Evolutionary conservation across 1,284 basidiomycete genomes (phyloP), one percentile per base, ranked within the genome.

Genomic region (Athelia psychrophila): DNA sequence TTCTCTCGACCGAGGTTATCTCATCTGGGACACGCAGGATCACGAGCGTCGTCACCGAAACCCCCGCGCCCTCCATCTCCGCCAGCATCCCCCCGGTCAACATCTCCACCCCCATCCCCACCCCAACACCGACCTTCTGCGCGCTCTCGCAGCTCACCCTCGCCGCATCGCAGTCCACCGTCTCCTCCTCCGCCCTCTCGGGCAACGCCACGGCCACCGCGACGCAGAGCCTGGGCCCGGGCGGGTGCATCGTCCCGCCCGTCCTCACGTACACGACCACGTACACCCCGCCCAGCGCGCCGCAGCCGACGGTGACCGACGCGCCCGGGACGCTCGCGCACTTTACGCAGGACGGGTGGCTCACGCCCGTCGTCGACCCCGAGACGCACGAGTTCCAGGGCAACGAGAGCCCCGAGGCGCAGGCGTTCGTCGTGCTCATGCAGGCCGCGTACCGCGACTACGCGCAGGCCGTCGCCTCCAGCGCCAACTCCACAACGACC

Each of bases 391-490:
- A 70, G 0, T 36, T 63, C 2, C 60, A 80, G 57, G 84, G 84
- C 0, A 58, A 66, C 3, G 33, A 79, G 12, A 85, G 82, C 51
- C 69, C 82, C 0, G 83, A 85, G 56, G 75, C 70, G 0, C 78
- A 92, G 67, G 86, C 83, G 16, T 93, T 93, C 59, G 75, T 88
- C 1, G 62, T 93, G 2, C 70, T 84, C 58, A 75, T 91, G 63
- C 79, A 91, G 60, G 80, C 86, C 0, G 86, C 86, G 15, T 87
- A 83, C 72, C 72, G 75, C 46, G 88, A 90, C 52, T 92, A 86
- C 85, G 74, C 79, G 2, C 67, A 61, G 12, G n/a, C n/a, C 12
- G n/a, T 12, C n/a, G 33, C 33, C 10, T 35, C 33, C 10, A 10
- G 33, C 33, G n/a, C 33, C 10, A 35, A n/a, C n/a, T n/a, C n/a